A percentile compares a stretch with the other conserved stretches of the same genome.
Conservation (phyloP, 148 eudicot genomes). For the Oxyria digyna region DNA sequence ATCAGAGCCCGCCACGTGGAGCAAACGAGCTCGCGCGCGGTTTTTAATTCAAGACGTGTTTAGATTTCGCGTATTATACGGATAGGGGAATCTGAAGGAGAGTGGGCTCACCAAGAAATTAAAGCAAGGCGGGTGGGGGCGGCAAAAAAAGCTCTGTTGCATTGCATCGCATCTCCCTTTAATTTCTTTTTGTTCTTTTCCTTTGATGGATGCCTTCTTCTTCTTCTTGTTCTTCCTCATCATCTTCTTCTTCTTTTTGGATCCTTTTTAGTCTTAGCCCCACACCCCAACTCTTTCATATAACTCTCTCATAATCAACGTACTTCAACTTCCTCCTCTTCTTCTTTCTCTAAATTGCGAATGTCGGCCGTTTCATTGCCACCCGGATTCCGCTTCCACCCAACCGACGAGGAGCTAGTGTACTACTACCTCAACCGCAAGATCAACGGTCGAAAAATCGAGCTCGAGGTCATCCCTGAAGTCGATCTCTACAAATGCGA, state of each 20-base stretch:
- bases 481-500: conserved; percentile 41
- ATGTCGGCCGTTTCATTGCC: conserved; percentile 20
- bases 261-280: conserved; percentile 1
- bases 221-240: neutral
- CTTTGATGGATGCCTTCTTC: conserved; percentile 1
- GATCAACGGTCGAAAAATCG: conserved; percentile 35
- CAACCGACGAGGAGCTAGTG: conserved; percentile 37
- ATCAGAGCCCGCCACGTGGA: neutral
- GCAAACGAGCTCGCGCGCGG: neutral
- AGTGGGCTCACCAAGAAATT: neutral
- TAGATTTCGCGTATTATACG: neutral
- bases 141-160: neutral
- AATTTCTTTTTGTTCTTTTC: conserved; percentile 2
- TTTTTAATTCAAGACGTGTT: too few relatives aligned
- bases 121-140: neutral
- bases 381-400: conserved; percentile 41
- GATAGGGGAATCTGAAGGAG: neutral
- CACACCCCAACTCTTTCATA: neutral
- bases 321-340: neutral
- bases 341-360: neutral
- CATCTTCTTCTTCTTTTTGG: neutral
- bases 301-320: neutral
- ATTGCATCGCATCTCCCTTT: neutral
- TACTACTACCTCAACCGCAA: conserved; percentile 33
- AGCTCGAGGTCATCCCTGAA: conserved; percentile 38